phyloP scores from a whole-genome alignment of 768 basidiomycete species.

The Termitomyces sp. region DNA sequence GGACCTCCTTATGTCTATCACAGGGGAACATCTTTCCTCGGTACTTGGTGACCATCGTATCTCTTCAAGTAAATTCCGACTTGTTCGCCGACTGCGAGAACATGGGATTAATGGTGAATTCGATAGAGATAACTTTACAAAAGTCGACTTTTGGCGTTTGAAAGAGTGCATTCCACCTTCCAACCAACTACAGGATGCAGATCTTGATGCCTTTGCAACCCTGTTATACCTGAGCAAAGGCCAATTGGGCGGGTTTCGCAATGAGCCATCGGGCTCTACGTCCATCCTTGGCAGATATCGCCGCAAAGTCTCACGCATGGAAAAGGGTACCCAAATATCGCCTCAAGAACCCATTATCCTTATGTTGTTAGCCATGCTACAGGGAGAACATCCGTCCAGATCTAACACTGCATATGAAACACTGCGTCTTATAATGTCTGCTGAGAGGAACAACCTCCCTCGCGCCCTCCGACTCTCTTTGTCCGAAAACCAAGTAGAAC shows the following conservation, averaged over 20 bases:
- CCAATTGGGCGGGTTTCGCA: conserved; percentile 54
- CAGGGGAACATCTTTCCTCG: conserved; percentile 40
- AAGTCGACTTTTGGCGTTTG: conserved; percentile 76
- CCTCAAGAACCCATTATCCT: conserved; percentile 45
- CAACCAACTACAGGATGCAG: conserved; percentile 54
- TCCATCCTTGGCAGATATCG: conserved; percentile 37
- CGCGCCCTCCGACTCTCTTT: conserved; percentile 22
- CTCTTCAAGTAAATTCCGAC: conserved; percentile 70
- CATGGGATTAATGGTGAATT: conserved; percentile 35
- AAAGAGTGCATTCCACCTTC: conserved; percentile 67
- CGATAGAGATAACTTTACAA: conserved; percentile 41
- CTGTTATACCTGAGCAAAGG: conserved; percentile 59
- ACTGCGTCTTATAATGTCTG: conserved; percentile 52
- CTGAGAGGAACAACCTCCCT: conserved; percentile 25
- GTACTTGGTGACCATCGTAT: conserved; percentile 58
- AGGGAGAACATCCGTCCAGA: conserved; percentile 40
- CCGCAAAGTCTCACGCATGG: conserved; percentile 15
- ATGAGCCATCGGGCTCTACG: conserved; percentile 40
- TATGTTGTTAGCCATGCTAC: conserved; percentile 54
- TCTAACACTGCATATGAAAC: conserved; percentile 60
- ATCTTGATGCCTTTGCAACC: conserved; percentile 67
- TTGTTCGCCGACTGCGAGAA: conserved; percentile 62
- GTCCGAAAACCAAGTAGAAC: conserved; percentile 35
- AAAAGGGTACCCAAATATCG: conserved; percentile 20
- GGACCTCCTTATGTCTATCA: conserved; percentile 39